A percentile compares a stretch with the other conserved stretches of the same genome.
Conservation (phyloP, 2,329 filamentous ascomycete species). For the Macrophomina pseudophaseolina region DNA sequence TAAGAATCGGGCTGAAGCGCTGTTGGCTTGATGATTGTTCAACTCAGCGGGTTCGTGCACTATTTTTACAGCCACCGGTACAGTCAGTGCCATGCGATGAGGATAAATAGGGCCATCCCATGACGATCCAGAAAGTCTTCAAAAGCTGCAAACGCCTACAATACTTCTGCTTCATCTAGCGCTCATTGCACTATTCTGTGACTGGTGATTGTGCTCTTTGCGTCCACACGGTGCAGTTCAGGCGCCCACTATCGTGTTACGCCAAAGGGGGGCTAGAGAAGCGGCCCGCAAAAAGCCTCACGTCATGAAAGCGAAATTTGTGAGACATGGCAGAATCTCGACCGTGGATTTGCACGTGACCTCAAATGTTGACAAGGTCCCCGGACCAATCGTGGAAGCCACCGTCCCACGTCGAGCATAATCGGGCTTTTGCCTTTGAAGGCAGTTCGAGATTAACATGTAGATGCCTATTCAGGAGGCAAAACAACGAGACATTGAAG, state of each 20-base stretch:
- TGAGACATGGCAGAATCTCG: background rate
- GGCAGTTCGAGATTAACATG: background rate
- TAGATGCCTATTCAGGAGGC: background rate
- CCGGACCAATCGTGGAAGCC: too few species aligned
- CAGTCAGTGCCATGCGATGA: background rate
- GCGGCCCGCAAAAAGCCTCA: background rate
- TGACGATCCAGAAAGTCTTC: background rate
- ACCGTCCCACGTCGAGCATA: background rate
- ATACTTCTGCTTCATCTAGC: background rate
- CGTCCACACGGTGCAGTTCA: background rate
- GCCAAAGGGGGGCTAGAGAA: background rate
- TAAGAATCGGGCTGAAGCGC: background rate
- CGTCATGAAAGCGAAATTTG: background rate
- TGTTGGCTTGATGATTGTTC: background rate
- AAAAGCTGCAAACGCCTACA: constrained; percentile 1
- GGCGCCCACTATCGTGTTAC: background rate
- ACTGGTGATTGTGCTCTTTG: background rate
- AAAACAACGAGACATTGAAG: background rate
- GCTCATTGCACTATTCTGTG: background rate
- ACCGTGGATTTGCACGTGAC: background rate
- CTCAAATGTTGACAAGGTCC: background rate
- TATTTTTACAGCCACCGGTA: background rate
- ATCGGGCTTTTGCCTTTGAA: background rate
- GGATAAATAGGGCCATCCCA: background rate
- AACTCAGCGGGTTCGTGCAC: background rate